Evolutionary conservation across 352 stramenopile genomes (phyloP), one percentile per base, ranked within the genome.

Genomic region (Phytophthora fragariaefolia): DNA sequence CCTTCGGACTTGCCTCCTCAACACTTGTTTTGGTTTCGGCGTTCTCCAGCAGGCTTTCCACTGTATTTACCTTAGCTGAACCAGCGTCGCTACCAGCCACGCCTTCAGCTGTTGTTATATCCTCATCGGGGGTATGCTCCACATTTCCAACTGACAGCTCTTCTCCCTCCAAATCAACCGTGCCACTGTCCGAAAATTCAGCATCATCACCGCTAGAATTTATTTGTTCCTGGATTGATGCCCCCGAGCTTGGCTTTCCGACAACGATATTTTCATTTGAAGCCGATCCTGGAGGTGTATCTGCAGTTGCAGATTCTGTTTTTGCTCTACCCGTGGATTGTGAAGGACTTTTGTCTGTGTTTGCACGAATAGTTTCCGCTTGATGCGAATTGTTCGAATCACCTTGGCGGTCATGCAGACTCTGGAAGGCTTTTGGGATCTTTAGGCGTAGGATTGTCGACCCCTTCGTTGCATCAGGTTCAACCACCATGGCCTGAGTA

Each of bases 91-190:
- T 60, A 38, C 34, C 22, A 58, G 43, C 13, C 20, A 36, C 23
- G 18, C 23, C 38, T 63, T 36, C 22, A 32, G 38, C 27, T 22
- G 18, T 22, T 52, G 24, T 36, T 38, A 17, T 9, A 27, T 58
- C 23, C 23, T 53, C 56, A 42, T 63, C 38, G 6, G 58, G 13
- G 49, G 6, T 40, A 10, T 48, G 30, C 45, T 73, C 46, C 6
- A 69, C 48, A 23, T 54, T 58, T 15, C 56, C 69, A 63, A 61
- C 4, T 27, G 64, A 66, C 23, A 75, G 51, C 9, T 71, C 54
- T 57, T 77, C 63, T 17, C 45, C 57, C n/a, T 82, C 64, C 20
- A 82, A 58, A 70, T 77, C 64, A 27, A 79, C 38, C 18, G 71
- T 80, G 3, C 62, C 71, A 30, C 67, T 76, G 26, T 80, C 67